A percentile compares a stretch with the other conserved stretches of the same genome.
Evolutionary conservation across 2,329 filamentous ascomycete genomes (phyloP).

Genomic region (Escovopsis sp.): DNA sequence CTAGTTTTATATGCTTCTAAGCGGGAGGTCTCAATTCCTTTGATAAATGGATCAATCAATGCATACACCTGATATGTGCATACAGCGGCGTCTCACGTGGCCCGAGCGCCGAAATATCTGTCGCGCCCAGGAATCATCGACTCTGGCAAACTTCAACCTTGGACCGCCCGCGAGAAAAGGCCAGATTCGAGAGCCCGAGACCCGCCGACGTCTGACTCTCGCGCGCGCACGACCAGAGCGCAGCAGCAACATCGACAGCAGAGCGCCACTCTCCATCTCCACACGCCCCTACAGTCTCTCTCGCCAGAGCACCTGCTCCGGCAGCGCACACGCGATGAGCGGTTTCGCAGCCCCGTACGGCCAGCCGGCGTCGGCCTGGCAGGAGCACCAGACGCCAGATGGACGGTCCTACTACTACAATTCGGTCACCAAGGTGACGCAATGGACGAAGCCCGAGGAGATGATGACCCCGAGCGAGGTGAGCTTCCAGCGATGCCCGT

Average conservation of each 20-base stretch:
- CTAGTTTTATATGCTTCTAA: background rate
- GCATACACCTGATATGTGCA: constrained; percentile 4
- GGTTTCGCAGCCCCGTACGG: constrained; percentile 34
- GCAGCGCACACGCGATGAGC: constrained; percentile 35
- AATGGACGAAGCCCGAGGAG: constrained; percentile 90
- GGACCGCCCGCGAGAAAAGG: background rate
- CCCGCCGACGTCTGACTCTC: too few species aligned
- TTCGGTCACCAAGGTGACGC: constrained; percentile 65
- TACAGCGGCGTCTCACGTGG: constrained; percentile 4
- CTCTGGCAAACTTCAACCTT: background rate
- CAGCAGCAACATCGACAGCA: background rate
- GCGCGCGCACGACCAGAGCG: constrained; percentile 1
- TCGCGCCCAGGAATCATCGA: background rate
- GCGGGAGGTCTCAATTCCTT: background rate
- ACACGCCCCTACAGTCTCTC: background rate
- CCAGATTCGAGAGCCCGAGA: background rate
- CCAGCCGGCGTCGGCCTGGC: constrained; percentile 50
- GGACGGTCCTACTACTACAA: constrained; percentile 91
- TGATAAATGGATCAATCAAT: too few species aligned
- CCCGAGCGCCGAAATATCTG: constrained; percentile 12
- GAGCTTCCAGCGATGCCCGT: constrained; percentile 9
- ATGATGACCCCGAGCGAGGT: constrained; percentile 76
- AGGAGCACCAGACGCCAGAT: constrained; percentile 66
- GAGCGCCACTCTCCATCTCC: background rate
- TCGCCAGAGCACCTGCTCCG: too few species aligned